Evolutionary conservation across 139 green algal species (phyloP).

Genomic region (Prasinococcaceae sp.): DNA sequence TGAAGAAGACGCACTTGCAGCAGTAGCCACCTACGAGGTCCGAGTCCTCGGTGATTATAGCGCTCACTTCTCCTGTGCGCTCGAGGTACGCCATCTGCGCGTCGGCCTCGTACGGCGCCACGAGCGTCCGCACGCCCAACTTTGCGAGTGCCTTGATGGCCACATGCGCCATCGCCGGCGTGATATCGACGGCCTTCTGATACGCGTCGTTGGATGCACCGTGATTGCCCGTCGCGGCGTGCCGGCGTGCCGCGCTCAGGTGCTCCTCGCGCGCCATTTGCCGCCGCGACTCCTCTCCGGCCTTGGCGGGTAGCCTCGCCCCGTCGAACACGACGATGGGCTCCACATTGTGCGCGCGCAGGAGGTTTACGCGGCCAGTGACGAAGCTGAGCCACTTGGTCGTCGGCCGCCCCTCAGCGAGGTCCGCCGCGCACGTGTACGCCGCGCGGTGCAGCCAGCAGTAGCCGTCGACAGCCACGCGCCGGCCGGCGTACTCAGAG

Average conservation of each 20-base stretch:
- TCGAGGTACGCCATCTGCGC: slow-evolving; percentile 70
- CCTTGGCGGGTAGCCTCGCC: slow-evolving; percentile 73
- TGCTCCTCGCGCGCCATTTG: slow-evolving; percentile 38
- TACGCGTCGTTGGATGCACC: slow-evolving; percentile 69
- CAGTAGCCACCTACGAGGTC: slow-evolving; percentile 82
- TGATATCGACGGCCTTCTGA: slow-evolving; percentile 63
- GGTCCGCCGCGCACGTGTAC: slow-evolving; percentile 70
- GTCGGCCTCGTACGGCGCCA: slow-evolving; percentile 95
- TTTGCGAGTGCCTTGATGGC: slow-evolving; percentile 27
- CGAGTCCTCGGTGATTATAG: slow-evolving; percentile 89
- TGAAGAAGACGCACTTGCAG: slow-evolving; percentile 63
- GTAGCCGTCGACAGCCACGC: slow-evolving; percentile 84
- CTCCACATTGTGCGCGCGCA: slow-evolving; percentile 50
- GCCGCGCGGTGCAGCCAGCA: slow-evolving; percentile 82
- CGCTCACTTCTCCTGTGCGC: slow-evolving; percentile 49
- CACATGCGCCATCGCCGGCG: slow-evolving; percentile 53
- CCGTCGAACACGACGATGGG: slow-evolving; percentile 91
- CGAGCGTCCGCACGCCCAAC: slow-evolving; percentile 25
- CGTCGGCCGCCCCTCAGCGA: slow-evolving; percentile 57
- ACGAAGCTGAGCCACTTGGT: slow-evolving; percentile 36
- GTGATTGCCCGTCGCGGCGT: slow-evolving; percentile 52
- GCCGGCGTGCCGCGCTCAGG: slow-evolving; percentile 29
- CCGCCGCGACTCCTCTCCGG: slow-evolving; percentile 56
- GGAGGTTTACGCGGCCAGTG: slow-evolving; percentile 40
- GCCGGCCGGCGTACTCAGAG: slow-evolving; percentile 50